These are phyloP conservation scores for Aspergillus melleus DNA, from an alignment of 2,329 filamentous ascomycete genomes.

Conservation along the genomic window DNA sequence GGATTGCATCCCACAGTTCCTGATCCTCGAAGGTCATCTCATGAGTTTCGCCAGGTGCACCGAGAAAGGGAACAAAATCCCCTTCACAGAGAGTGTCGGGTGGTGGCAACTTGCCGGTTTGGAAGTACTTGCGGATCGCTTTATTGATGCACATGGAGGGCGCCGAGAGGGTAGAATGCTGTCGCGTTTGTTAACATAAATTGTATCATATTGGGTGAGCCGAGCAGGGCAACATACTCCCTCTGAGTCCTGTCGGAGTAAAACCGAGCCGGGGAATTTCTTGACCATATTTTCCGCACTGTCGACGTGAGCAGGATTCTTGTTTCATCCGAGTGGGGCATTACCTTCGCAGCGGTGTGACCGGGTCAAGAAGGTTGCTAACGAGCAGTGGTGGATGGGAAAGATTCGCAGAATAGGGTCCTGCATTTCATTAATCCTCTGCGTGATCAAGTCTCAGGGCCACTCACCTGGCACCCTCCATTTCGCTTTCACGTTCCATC, in stretches of 20 bases:
- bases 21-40: slow-evolving; percentile 18
- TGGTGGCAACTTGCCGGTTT: slow-evolving; percentile 39
- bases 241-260: slow-evolving; percentile 48
- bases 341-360: slow-evolving; percentile 53
- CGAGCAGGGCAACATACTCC: slow-evolving; percentile 32
- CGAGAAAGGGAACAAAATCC: slow-evolving; percentile 36
- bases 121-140: slow-evolving; percentile 43
- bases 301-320: slow-evolving; percentile 5
- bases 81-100: slow-evolving; percentile 37
- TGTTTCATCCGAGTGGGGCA: background rate
- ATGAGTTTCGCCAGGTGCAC: slow-evolving; percentile 15
- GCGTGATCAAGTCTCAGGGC: background rate
- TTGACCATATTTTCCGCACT: slow-evolving; percentile 39
- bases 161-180: slow-evolving; percentile 37
- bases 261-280: slow-evolving; percentile 44
- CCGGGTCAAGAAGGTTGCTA: slow-evolving; percentile 59
- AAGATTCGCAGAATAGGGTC: slow-evolving; percentile 31
- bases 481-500: slow-evolving; percentile 36
- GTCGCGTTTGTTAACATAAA: background rate
- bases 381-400: slow-evolving; percentile 58
- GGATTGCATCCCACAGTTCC: background rate
- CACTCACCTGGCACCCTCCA: slow-evolving; percentile 38
- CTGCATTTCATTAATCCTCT: slow-evolving; percentile 11
- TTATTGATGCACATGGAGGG: slow-evolving; percentile 40
- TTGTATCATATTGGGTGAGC: background rate